A percentile compares a stretch with the other conserved stretches of the same genome.
Conservation (phyloP, 1,139 yeast genomes). For the Blastobotrys ciferrii region DNA sequence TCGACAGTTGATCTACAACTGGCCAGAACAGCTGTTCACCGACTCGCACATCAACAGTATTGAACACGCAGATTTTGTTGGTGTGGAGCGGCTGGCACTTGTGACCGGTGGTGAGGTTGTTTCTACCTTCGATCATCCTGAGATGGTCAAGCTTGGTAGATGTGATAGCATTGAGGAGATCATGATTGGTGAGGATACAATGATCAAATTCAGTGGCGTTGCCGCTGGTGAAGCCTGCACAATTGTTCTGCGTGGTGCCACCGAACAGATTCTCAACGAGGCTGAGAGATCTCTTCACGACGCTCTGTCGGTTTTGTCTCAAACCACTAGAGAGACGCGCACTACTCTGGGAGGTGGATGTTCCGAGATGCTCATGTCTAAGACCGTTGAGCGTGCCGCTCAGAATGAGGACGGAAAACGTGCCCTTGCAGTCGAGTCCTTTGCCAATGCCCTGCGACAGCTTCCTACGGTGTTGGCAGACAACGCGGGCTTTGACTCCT, state of each 20-base stretch:
- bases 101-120: constrained; percentile 99
- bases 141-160: constrained; percentile 76
- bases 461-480: constrained; percentile 94
- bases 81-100: constrained; percentile 91
- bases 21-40: constrained; percentile 93
- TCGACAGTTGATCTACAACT: constrained; percentile 94
- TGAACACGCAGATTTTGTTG: constrained; percentile 98
- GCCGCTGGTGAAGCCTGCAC: constrained; percentile 97
- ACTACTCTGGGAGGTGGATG: constrained; percentile 98
- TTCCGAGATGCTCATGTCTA: constrained; percentile 96
- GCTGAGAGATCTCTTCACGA: constrained; percentile 97
- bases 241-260: constrained; percentile 92
- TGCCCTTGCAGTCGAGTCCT: constrained; percentile 90
- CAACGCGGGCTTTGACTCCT: constrained; percentile 94
- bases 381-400: constrained; percentile 94
- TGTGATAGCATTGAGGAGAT: constrained; percentile 91
- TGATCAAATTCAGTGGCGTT: constrained; percentile 88
- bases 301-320: constrained; percentile 91
- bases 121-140: constrained; percentile 93
- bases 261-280: constrained; percentile 93
- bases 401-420: constrained; percentile 93
- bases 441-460: constrained; percentile 91
- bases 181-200: constrained; percentile 84
- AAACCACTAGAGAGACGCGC: constrained; percentile 91
- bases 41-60: constrained; percentile 87